A percentile compares a stretch with the other conserved stretches of the same genome.
Conservation (phyloP, 352 stramenopile species). For the Pythium rishiriense region DNA sequence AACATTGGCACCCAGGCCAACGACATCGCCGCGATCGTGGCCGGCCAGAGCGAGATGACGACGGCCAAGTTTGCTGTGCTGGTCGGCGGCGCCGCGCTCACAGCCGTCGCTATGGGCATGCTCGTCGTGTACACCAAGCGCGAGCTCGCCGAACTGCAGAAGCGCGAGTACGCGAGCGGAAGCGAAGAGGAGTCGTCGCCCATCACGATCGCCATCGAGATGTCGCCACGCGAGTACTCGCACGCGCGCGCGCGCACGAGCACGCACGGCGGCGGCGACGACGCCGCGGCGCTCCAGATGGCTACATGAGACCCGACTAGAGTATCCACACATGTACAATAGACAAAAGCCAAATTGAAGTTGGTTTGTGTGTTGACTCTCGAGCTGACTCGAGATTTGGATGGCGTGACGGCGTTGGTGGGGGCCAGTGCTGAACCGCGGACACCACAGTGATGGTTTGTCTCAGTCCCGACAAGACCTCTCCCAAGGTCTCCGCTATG, state of each 20-base stretch:
- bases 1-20: constrained; percentile 69
- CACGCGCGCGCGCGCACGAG: constrained; percentile 35
- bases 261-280: constrained; percentile 19
- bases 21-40: constrained; percentile 62
- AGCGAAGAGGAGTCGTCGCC: constrained; percentile 40
- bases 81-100: constrained; percentile 41
- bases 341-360: constrained; percentile 6
- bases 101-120: constrained; percentile 49
- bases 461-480: neutral
- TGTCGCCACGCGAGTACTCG: constrained; percentile 18
- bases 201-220: constrained; percentile 23
- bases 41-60: constrained; percentile 51
- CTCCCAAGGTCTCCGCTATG: neutral
- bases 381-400: neutral
- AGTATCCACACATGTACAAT: neutral
- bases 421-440: too few species aligned
- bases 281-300: neutral
- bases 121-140: constrained; percentile 70
- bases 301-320: neutral
- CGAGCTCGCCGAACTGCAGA: constrained; percentile 61
- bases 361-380: neutral
- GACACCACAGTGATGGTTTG: neutral
- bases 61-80: constrained; percentile 47
- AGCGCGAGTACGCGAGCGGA: constrained; percentile 51
- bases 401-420: constrained; percentile 14